Evolutionary conservation across 2,329 filamentous ascomycete species (phyloP), one percentile per base, ranked within the genome.

Genomic region (Sporothrix pallida): DNA sequence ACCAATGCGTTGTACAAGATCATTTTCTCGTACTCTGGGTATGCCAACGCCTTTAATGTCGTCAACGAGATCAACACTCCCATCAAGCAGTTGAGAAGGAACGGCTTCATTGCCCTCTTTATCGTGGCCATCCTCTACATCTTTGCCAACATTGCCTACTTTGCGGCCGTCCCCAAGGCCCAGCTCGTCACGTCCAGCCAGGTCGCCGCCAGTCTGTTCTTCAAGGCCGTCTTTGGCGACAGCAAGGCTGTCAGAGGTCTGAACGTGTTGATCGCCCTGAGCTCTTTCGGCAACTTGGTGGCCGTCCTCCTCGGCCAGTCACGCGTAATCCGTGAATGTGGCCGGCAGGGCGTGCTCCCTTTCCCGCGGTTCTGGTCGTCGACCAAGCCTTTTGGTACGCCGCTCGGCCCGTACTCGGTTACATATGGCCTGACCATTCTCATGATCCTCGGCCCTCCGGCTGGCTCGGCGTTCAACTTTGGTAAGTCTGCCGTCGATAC

Each of bases 401-500:
- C 89, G 0, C 79, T 90, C 0, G 88, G 87, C 0, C 88, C 89
- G 0, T 90, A 90, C 76, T 72, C 85, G 0, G 75, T 90, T 2
- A 88, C 89, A 77, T 91, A 87, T 85, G 72, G 79, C 0, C 76
- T 89, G 62, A 91, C 89, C 0, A 76, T 88, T 1, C 75, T 91
- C 52, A 88, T 91, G 86, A 90, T 91, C 50, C 76, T 90, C 0
- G 88, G 85, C 0, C 85, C 88, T 0, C 90, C 89, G 0, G 87
- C 88, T 0, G 89, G 89, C 1, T 89, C 91, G 78, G 89, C 89
- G 0, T 91, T 91, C 79, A 87, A 88, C 75, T 91, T 91, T 77
- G 82, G 86, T 85, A 78, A 50, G 80, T 77, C 23, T 26, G 23
- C 23, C 23, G 23, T 26, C 23, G 23, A 26, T 26, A 26, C 23